Conservation (phyloP, 2,329 filamentous ascomycete genomes). For the Ceratocystis papillata region DNA sequence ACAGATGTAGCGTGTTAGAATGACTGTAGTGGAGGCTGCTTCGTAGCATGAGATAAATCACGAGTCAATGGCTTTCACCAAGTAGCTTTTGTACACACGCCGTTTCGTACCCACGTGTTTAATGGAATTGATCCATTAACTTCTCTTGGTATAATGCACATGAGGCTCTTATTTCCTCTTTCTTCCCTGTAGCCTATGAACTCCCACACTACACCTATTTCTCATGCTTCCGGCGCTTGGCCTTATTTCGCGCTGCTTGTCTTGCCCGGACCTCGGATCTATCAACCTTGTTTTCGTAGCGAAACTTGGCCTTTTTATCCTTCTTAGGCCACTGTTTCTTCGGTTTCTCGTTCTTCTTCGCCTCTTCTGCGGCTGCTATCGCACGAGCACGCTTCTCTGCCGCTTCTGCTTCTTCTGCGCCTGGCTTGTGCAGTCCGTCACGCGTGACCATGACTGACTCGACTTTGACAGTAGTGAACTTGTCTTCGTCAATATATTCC, state of each 20-base stretch:
- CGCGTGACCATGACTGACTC: slow-evolving; percentile 74
- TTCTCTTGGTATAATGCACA: background rate
- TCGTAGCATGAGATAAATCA: no score
- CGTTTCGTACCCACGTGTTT: background rate
- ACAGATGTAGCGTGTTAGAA: no score
- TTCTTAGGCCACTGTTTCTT: slow-evolving; percentile 36
- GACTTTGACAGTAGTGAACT: slow-evolving; percentile 87
- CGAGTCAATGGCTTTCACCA: background rate
- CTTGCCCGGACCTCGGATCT: slow-evolving; percentile 63
- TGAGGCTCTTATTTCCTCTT: background rate
- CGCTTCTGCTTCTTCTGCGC: slow-evolving; percentile 32
- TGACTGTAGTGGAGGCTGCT: no score
- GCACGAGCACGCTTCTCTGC: slow-evolving; percentile 33
- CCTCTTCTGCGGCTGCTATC: slow-evolving; percentile 28
- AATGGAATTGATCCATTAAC: background rate
- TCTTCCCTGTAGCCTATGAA: background rate
- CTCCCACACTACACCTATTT: background rate
- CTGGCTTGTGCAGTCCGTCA: slow-evolving; percentile 54
- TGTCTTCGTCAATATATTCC: slow-evolving; percentile 93
- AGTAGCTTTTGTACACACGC: background rate
- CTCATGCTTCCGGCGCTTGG: slow-evolving; percentile 27
- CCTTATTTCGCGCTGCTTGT: slow-evolving; percentile 53
- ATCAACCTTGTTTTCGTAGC: slow-evolving; percentile 82
- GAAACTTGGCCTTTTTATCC: slow-evolving; percentile 82
- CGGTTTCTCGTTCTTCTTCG: slow-evolving; percentile 33